phyloP scores from a whole-genome alignment of 257 asterid genomes.

The Solanum pimpinellifolium region DNA sequence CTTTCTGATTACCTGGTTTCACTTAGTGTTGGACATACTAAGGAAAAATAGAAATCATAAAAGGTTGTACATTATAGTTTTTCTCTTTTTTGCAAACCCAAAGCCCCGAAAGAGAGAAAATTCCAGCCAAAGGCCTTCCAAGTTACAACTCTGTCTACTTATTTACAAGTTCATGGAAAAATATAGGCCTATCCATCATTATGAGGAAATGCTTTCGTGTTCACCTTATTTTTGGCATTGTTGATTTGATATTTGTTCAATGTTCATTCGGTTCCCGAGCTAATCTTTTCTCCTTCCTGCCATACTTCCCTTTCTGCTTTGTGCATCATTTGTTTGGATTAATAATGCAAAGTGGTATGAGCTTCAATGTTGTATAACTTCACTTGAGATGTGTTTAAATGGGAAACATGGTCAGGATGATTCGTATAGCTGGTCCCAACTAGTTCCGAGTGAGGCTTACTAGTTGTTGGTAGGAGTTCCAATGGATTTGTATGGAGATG shows the following conservation, averaged over 20 bases:
- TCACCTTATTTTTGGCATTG: background rate
- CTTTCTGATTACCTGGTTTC: background rate
- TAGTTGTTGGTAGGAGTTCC: background rate
- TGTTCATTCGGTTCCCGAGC: background rate
- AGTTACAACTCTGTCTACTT: background rate
- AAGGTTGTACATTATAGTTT: background rate
- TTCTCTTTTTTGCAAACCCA: background rate
- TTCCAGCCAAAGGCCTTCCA: background rate
- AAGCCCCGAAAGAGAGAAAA: background rate
- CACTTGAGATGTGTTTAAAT: background rate
- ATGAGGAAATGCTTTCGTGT: background rate
- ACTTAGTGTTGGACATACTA: background rate
- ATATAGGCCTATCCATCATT: background rate
- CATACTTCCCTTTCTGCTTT: background rate
- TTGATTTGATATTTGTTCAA: background rate
- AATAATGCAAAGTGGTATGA: background rate
- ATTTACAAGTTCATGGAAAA: background rate
- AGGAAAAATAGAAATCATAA: background rate
- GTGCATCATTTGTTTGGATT: background rate
- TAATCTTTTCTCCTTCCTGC: background rate
- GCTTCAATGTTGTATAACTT: background rate
- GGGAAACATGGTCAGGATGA: background rate
- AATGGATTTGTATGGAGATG: background rate
- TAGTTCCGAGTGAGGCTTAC: background rate
- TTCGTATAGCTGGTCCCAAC: background rate